phyloP scores from a whole-genome alignment of 2,329 filamentous ascomycete genomes.

The Triangularia setosa region DNA sequence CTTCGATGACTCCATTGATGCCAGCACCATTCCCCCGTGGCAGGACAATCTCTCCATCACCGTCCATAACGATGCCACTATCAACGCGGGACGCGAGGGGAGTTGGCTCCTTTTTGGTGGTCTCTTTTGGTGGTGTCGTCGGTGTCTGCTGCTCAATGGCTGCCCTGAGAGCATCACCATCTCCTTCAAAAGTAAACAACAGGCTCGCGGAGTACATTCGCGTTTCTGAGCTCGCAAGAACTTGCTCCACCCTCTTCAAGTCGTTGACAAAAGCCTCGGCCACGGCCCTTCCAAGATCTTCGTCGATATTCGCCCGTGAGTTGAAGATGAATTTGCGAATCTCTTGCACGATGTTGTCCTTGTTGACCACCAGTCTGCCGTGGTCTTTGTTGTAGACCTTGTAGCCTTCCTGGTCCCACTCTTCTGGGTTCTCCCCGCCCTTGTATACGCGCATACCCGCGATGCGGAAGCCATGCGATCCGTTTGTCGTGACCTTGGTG shows the following conservation, averaged over 20 bases:
- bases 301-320: conserved; percentile 53
- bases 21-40: background rate
- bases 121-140: conserved; percentile 44
- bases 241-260: conserved; percentile 48
- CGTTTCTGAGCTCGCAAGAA: conserved; percentile 53
- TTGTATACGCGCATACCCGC: conserved; percentile 63
- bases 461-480: conserved; percentile 57
- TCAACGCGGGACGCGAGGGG: conserved; percentile 47
- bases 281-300: conserved; percentile 53
- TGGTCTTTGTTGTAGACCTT: conserved; percentile 62
- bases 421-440: conserved; percentile 48
- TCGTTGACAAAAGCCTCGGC: conserved; percentile 52
- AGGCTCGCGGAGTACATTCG: conserved; percentile 63
- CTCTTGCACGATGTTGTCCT: conserved; percentile 51
- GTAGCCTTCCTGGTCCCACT: conserved; percentile 53
- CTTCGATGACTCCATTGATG: conserved; percentile 8
- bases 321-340: conserved; percentile 58
- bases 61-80: conserved; percentile 51
- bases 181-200: conserved; percentile 62
- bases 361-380: conserved; percentile 50
- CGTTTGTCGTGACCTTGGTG: conserved; percentile 55
- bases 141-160: conserved; percentile 55
- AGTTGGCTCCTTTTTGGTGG: conserved; percentile 21
- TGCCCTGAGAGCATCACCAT: conserved; percentile 49
- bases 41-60: conserved; percentile 35